phyloP scores from a whole-genome alignment of 345 rosid genomes.

The Citrus australasica region DNA sequence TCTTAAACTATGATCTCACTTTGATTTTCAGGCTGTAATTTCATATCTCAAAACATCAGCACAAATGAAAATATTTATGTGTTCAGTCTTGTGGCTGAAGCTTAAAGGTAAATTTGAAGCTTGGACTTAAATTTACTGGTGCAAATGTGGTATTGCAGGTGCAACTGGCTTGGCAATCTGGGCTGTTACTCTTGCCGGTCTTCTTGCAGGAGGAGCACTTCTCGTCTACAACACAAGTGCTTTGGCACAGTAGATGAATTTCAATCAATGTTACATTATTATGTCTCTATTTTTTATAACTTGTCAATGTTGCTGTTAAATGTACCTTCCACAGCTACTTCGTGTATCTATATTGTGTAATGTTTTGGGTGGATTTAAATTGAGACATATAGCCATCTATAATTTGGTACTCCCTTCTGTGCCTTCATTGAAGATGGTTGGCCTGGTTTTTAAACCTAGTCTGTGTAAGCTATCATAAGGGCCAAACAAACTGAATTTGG shows the following conservation, averaged over 20 bases:
- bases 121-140: not conserved
- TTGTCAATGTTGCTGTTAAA: conserved; percentile 1
- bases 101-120: not conserved
- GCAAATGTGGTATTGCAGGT: conserved; percentile 28
- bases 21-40: not conserved
- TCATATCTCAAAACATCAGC: too few relatives aligned
- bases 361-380: not conserved
- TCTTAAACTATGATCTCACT: not conserved
- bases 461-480: too few relatives aligned
- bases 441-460: too few relatives aligned
- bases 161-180: conserved; percentile 82
- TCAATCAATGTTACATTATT: not conserved
- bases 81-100: not conserved
- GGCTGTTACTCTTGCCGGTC: conserved; percentile 79
- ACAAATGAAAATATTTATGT: not conserved
- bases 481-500: not conserved
- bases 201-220: conserved; percentile 88
- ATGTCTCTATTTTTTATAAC: not conserved
- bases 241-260: conserved; percentile 54
- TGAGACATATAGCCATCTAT: not conserved
- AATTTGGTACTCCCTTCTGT: not conserved
- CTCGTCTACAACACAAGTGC: conserved; percentile 99
- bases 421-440: not conserved
- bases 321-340: not conserved
- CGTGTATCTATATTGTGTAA: not conserved